phyloP scores from a whole-genome alignment of 1,139 yeast genomes.

The Geotrichum citri-aurantii region DNA sequence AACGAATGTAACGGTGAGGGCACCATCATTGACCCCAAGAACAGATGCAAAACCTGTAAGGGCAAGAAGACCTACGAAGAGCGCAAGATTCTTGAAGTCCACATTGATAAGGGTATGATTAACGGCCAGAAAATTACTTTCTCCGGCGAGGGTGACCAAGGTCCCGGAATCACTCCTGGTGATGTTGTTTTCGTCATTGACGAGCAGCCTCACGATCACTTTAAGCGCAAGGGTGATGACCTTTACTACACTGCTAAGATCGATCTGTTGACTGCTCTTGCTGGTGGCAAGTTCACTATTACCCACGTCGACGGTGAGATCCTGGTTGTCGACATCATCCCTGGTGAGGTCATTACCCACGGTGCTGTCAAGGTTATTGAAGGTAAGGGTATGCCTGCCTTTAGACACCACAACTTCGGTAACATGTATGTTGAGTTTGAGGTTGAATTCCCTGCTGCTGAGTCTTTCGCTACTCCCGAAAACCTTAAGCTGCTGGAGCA shows the following conservation, averaged over 20 bases:
- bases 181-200: constrained; percentile 65
- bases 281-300: constrained; percentile 88
- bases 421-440: constrained; percentile 48
- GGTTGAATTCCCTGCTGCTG: constrained; percentile 45
- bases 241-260: constrained; percentile 79
- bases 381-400: constrained; percentile 93
- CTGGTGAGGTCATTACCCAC: constrained; percentile 93
- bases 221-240: constrained; percentile 87
- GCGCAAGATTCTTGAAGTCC: constrained; percentile 90
- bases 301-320: constrained; percentile 78
- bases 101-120: constrained; percentile 95
- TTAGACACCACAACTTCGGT: constrained; percentile 44
- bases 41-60: constrained; percentile 78
- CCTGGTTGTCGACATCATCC: constrained; percentile 71
- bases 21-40: constrained; percentile 79
- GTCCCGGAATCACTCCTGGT: constrained; percentile 92
- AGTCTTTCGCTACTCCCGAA: constrained; percentile 37
- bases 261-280: constrained; percentile 88
- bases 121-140: constrained; percentile 89
- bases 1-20: constrained; percentile 91
- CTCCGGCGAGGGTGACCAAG: constrained; percentile 97
- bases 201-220: constrained; percentile 75
- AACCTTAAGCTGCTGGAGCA: constrained; percentile 38
- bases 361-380: constrained; percentile 76
- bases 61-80: constrained; percentile 87